Evolutionary conservation across 1,139 yeast species (phyloP), one percentile per base, ranked within the genome.

Genomic region (Yamadazyma pseudoaaseri): DNA sequence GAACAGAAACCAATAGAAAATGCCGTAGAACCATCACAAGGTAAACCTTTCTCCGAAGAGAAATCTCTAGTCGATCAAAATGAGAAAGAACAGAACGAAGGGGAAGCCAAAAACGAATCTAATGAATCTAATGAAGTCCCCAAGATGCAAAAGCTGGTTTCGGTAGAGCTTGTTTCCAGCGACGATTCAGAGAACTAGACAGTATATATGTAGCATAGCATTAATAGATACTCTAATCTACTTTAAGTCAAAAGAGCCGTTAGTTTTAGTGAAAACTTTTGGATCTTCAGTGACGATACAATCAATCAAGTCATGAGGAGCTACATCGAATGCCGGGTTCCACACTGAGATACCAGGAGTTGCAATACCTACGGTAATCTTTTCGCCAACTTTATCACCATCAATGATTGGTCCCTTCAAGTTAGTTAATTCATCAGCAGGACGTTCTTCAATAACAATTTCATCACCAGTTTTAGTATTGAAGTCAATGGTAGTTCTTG

Each of bases 271-370:
- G 36, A 66, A 62, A 6, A 75, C 86, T 4, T 75, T 76, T 31
- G 73, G 65, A 29, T 62, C 60, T 56, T 92, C 97, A 1, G 97
- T 90, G 20, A 90, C 86, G 42, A 92, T 86, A 38, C 89, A 86
- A 51, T 89, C 96, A 37, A 92, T 87, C 31, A 83, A 65, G 29
- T 70, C 72, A 49, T 81, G 79, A 0, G 96, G 96, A 6, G 97
- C 87, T 9, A 92, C 90, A 55, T 92, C 98, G 51, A 92, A 92
- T 0, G 97, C 85, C 1, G 98, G 98, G 51, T 92, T 92, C 97
- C 97, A 92, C 1, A 87, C 96, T 3, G 73, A 66, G 25, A 90
- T 84, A 1, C 84, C 86, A 2, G 86, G 85, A 2, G 97, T 94
- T 1, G 96, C 96, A 37, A 86, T 75, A 20, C 86, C 85, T n/a